Evolutionary conservation across 805 yeast species (phyloP).

Genomic region (Zygosaccharomyces lentus): DNA sequence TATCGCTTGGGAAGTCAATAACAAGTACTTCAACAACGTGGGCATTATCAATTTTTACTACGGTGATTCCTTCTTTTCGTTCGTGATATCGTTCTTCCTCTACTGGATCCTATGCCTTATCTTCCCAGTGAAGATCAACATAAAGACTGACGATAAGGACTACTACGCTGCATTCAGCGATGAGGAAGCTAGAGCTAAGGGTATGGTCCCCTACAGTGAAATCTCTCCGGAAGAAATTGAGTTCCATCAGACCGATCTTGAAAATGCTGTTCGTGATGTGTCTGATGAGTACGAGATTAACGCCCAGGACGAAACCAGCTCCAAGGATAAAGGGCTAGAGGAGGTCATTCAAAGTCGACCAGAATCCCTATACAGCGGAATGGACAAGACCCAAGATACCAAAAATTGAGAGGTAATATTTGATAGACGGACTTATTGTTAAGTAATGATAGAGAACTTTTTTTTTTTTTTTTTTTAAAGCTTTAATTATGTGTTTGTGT

Average conservation of each 20-base stretch:
- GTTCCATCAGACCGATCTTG: constrained; percentile 4
- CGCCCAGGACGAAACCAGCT: neutral
- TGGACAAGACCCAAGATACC: neutral
- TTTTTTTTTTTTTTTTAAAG: no score
- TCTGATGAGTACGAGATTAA: neutral
- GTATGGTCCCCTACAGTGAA: constrained; percentile 34
- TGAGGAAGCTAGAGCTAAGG: constrained; percentile 34
- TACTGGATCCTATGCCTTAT: constrained; percentile 35
- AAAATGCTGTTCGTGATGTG: neutral
- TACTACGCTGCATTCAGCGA: constrained; percentile 38
- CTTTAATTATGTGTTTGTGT: neutral
- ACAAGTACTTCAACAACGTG: constrained; percentile 23
- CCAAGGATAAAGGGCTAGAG: neutral
- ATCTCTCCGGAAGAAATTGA: constrained; percentile 25
- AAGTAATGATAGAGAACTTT: constrained; percentile 3
- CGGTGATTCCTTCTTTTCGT: constrained; percentile 43
- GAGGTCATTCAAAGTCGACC: neutral
- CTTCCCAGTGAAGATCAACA: constrained; percentile 38
- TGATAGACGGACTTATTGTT: neutral
- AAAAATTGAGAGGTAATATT: neutral
- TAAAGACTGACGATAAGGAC: constrained; percentile 39
- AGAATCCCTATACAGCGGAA: neutral
- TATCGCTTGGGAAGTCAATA: constrained; percentile 36
- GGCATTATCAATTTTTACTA: constrained; percentile 44
- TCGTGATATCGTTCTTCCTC: constrained; percentile 37